Evolutionary conservation across 2,329 filamentous ascomycete genomes (phyloP), one percentile per base, ranked within the genome.

Genomic region (Exophiala xenobiotica): DNA sequence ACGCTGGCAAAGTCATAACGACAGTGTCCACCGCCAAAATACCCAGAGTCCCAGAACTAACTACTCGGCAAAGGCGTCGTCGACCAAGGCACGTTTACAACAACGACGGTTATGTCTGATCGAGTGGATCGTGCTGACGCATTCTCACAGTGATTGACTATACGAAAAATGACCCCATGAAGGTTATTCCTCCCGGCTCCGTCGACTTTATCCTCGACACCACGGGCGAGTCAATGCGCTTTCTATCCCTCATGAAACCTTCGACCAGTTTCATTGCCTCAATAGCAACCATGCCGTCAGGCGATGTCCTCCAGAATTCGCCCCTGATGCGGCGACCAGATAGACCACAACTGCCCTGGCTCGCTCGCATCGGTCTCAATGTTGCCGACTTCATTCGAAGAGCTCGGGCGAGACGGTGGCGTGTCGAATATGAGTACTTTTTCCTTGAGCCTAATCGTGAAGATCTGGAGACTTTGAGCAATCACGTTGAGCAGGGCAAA

Each of bases 11-110:
- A 40, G 66, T 81, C 47, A 74, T 82, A 39, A 70, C 77, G 0
- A 79, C 78, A 0, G 76, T 77, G 0, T 81, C 78, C 3, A 79
- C 78, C 18, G 53, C 70, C 7, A 82, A 82, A 63, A 51, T 82
- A 24, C 54, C 65, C 0, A 66, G 74, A 18, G 74, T 79, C 0
- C 69, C 72, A 35, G 57, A 70, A 49, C 58, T 72, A n/a, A n/a
- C 29, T 33, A 4, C 29, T 33, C 9, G 29, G 29, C 11, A 5
- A 70, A 0, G 74, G 72, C 0, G 64, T 75, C 4, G 72, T 78
- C 1, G 77, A 79, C 61, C 68, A 77, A 54, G 59, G 63, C 65
- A 51, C 39, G 56, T 18, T 27, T 27, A 6, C 26, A 27, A 2
- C 26, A 12, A 12, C 12, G 2, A 27, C 26, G 26, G 26, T 6